Evolutionary conservation across 2,329 filamentous ascomycete species (phyloP), one percentile per base, ranked within the genome.

Genomic region (Penicillium sp.): DNA sequence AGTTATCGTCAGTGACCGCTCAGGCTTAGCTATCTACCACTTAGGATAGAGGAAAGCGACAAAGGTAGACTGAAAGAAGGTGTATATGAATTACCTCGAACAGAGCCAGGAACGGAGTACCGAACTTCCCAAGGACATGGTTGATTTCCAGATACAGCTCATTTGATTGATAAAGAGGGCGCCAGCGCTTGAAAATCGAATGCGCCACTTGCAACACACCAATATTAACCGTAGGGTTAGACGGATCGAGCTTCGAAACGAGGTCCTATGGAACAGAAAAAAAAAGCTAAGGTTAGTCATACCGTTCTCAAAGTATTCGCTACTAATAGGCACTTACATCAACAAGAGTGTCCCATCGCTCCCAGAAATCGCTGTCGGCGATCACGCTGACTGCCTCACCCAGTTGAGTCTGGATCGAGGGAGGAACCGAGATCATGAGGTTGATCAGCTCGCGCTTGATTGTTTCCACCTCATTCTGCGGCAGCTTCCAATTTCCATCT

Each of bases 361-460:
- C 84, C 89, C 91, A 99, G 78, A 99, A 99, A 77, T 99, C 95
- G 68, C 93, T 98, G 79, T 98, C 94, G 62, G 95, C 95, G 71
- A 99, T 98, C 70, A 96, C 87, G 79, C 94, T 97, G 77, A 98
- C 96, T 64, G 95, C 93, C 75, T 98, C 95, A 68, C 95, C 95
- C 40, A 99, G 85, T 80, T 99, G 95, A 62, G 92, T 88, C 80
- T 98, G 96, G 66, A 99, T 90, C 62, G 87, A 89, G 19, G 91
- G 78, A 4, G 94, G 95, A 26, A 95, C 93, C 8, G 89, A 88
- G 71, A 97, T 96, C 95, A 99, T 99, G 70, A 99, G 84, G 59
- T 92, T 94, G 71, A 99, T 94, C 64, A 99, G 87, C 81, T 97
- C 93, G 73, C 88, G 87, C 81, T 99, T 99, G 83, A 99, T 97